Conservation (phyloP, 1,284 basidiomycete species). For the Nidula niveotomentosa region DNA sequence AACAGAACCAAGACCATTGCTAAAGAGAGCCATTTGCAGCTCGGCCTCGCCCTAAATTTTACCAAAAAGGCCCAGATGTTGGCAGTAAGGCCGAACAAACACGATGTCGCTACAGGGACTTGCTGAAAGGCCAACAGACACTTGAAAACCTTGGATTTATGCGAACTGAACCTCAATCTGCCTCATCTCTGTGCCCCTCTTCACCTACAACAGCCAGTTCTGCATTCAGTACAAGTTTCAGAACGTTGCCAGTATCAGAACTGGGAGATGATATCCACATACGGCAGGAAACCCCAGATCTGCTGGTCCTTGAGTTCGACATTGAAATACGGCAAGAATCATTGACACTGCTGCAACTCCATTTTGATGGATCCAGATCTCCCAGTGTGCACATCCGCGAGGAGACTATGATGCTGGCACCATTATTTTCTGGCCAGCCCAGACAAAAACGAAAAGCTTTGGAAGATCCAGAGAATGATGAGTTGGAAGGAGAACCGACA, state of each 20-base stretch:
- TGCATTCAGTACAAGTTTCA: background rate
- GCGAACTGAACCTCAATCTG: background rate
- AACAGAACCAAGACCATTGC: background rate
- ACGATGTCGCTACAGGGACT: background rate
- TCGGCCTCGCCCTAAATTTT: background rate
- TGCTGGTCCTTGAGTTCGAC: background rate
- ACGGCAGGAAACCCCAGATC: background rate
- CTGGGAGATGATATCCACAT: background rate
- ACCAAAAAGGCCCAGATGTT: background rate
- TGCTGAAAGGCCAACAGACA: background rate
- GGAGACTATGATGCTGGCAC: background rate
- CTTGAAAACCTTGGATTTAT: background rate
- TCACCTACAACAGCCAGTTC: background rate
- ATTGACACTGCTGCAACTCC: background rate
- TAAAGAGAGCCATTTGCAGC: background rate
- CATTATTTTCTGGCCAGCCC: background rate
- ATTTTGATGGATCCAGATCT: background rate
- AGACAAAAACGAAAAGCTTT: background rate
- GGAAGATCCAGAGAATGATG: background rate
- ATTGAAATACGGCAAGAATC: too few species aligned
- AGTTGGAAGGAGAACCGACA: background rate
- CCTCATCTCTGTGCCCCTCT: too few species aligned
- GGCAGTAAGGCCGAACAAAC: background rate
- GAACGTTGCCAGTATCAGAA: background rate
- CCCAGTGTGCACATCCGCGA: background rate